phyloP scores from a whole-genome alignment of 2,329 filamentous ascomycete species.

The Graphilbum sp. region DNA sequence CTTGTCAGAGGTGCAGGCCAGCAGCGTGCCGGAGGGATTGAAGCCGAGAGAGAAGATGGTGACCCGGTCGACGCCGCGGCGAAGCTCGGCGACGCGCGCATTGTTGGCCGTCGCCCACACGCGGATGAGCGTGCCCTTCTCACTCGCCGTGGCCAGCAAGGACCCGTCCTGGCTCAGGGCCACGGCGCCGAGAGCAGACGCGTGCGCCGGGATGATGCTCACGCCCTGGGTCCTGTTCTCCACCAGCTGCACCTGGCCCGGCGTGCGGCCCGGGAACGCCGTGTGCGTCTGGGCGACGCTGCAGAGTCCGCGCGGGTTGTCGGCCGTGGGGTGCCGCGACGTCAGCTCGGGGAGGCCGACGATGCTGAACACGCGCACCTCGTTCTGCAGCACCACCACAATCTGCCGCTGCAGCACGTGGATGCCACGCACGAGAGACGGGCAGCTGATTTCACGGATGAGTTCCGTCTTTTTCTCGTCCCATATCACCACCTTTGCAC shows the following conservation, averaged over 20 bases:
- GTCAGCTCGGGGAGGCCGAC: slow-evolving; percentile 53
- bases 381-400: slow-evolving; percentile 67
- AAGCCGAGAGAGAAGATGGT: slow-evolving; percentile 79
- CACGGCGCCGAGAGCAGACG: slow-evolving; percentile 60
- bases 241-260: slow-evolving; percentile 79
- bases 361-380: slow-evolving; percentile 67
- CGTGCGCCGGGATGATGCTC: slow-evolving; percentile 86
- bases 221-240: slow-evolving; percentile 65
- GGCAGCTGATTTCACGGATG: slow-evolving; percentile 63
- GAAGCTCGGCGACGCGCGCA: slow-evolving; percentile 66
- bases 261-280: slow-evolving; percentile 73
- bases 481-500: slow-evolving; percentile 75
- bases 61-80: slow-evolving; percentile 77
- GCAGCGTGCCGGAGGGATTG: slow-evolving; percentile 60
- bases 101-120: slow-evolving; percentile 70
- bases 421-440: slow-evolving; percentile 65
- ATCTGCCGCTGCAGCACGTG: slow-evolving; percentile 62
- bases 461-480: slow-evolving; percentile 64
- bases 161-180: slow-evolving; percentile 66
- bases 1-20: slow-evolving; percentile 93
- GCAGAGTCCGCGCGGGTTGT: slow-evolving; percentile 70
- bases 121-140: slow-evolving; percentile 78
- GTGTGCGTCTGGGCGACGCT: slow-evolving; percentile 55
- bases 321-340: slow-evolving; percentile 67
- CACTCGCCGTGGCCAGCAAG: slow-evolving; percentile 75